These are phyloP conservation scores for Digitaria exilis DNA, from an alignment of 202 grass and related monocot genomes.

Conservation along the genomic window DNA sequence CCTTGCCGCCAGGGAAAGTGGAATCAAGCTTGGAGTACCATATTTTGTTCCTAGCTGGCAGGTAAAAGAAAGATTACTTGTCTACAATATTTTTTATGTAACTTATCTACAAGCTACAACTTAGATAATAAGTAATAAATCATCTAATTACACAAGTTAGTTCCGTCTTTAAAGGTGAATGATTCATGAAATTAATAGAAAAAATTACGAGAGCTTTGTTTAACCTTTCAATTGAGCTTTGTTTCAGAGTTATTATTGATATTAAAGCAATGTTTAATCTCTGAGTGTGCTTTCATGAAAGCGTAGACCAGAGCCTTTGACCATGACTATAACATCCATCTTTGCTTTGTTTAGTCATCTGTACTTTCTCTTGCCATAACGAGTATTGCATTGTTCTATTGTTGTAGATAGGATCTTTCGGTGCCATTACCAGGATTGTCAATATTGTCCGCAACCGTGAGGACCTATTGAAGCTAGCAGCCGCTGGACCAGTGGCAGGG, in stretches of 20 bases:
- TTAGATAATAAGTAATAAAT: not conserved
- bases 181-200: not conserved
- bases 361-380: not conserved
- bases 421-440: constrained; percentile 89
- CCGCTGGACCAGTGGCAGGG: constrained; percentile 88
- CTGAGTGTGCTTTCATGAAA: not conserved
- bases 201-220: not conserved
- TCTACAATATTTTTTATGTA: not conserved
- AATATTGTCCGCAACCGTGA: constrained; percentile 83
- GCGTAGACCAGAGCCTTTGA: not conserved
- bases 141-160: not conserved
- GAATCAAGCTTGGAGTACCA: constrained; percentile 92
- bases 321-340: not conserved
- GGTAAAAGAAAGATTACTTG: constrained; percentile 48
- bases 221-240: not conserved
- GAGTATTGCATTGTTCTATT: constrained; percentile 9
- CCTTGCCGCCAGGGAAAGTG: constrained; percentile 70
- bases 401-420: constrained; percentile 96
- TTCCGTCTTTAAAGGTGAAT: not conserved
- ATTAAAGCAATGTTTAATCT: not conserved
- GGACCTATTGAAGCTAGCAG: constrained; percentile 81
- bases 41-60: constrained; percentile 99
- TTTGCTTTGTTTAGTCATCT: constrained; percentile 20
- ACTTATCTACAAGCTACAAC: constrained; percentile 1
- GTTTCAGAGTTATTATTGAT: constrained; percentile 6